Base-by-base conservation (phyloP, 148 eudicot species). In the Silene uniflora region DNA sequence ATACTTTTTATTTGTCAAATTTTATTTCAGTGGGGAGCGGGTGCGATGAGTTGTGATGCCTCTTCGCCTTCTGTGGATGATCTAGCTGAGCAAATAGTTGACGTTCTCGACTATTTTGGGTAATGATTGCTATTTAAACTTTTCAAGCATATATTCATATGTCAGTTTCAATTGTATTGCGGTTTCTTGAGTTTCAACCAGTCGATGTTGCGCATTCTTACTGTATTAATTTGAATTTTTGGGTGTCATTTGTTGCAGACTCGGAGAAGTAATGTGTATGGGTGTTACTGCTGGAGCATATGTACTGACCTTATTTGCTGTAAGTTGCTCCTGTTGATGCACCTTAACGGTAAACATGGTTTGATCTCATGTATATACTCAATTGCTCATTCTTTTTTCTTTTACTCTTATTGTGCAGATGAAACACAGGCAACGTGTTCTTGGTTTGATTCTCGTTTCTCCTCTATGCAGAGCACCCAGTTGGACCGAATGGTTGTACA, bases 261-360 rank as follows among this genome's bases (percentile, higher is more conserved):
- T 94, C 70, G 91, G 91, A 71, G 82, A 87, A 47, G 97, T 90
- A 74, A 87, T 94, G 97, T 90, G 93, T 78, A 83, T 94, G 95
- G 98, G 98, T 5, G 97, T 90, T 74, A 94, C 96, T 47, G 93
- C 98, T 72, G 98, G 98, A 81, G 97, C 97, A 74, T 94, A 94
- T 80, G 83, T 94, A 74, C 82, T 94, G 27, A 88, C 93, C 69
- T 83, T 89, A 23, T 94, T 94, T 86, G 96, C 98, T 83, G 98
- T 94, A 87, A 86, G 96, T 79, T 67, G n/a, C 69, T 10, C 8
- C 21, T 79, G 66, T 35, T 58, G 63, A 72, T 67, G 27, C 29
- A 23, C 35, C 8, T 24, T 27, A 70, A 58, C 44, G 61, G 12
- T 59, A 27, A 65, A 44, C 25, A 62, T 63, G 60, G 39, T 59